phyloP scores from a whole-genome alignment of 2,329 filamentous ascomycete species.

The Alternaria sp. region DNA sequence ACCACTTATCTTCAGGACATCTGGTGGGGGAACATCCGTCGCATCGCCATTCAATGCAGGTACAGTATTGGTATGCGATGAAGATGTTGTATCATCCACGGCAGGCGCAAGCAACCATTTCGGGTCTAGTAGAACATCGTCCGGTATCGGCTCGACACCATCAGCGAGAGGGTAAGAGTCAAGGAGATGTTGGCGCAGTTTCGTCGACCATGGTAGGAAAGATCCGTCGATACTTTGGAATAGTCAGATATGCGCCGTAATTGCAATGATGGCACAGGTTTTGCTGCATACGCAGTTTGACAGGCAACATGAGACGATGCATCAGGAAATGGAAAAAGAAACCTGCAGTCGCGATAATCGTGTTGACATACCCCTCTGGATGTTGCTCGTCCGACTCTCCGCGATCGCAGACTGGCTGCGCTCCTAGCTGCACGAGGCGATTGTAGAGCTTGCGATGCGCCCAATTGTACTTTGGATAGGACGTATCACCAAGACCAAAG shows the following conservation, averaged over 20 bases:
- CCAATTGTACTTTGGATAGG: constrained; percentile 96
- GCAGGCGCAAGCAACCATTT: constrained; percentile 67
- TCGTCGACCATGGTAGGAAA: constrained; percentile 78
- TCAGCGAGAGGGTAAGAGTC: constrained; percentile 71
- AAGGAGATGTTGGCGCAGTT: constrained; percentile 70
- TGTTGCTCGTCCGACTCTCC: constrained; percentile 95
- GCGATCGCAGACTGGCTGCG: constrained; percentile 73
- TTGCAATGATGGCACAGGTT: not conserved
- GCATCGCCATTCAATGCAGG: constrained; percentile 4
- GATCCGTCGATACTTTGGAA: constrained; percentile 74
- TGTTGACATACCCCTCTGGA: constrained; percentile 76
- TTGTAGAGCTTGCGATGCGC: constrained; percentile 87
- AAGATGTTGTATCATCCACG: constrained; percentile 15
- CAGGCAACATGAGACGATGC: not conserved
- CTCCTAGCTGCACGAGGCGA: constrained; percentile 82
- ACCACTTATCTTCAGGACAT: constrained; percentile 64
- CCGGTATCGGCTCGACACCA: constrained; percentile 72
- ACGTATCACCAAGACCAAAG: constrained; percentile 93
- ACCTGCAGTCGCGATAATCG: not conserved
- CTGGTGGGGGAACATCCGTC: constrained; percentile 45
- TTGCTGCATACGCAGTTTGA: not conserved
- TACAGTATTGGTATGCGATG: not conserved
- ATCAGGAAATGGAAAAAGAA: constrained; percentile 12
- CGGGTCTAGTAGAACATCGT: constrained; percentile 75
- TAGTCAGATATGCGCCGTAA: not conserved